Evolutionary conservation across 805 yeast species (phyloP).

Genomic region (Starmerella ratchasimensis): DNA sequence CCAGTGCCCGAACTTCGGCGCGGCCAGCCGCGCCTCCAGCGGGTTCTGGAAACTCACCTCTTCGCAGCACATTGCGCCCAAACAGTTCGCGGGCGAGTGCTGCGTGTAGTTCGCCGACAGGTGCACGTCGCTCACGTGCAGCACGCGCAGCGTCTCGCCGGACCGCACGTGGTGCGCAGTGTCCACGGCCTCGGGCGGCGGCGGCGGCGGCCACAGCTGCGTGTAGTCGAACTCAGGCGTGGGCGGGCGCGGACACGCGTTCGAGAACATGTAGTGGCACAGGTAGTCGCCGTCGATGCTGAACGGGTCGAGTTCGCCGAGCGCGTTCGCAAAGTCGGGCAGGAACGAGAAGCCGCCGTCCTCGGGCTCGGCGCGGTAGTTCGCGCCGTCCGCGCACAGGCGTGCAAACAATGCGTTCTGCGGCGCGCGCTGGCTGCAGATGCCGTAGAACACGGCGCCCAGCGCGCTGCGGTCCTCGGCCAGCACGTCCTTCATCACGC

Average conservation of each 20-base stretch:
- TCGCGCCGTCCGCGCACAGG: conserved; percentile 12
- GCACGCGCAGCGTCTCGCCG: conserved; percentile 37
- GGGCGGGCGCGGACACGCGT: conserved; percentile 40
- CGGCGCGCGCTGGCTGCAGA: conserved; percentile 13
- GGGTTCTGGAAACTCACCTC: conserved; percentile 33
- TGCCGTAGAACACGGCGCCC: conserved; percentile 11
- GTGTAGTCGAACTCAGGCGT: conserved; percentile 37
- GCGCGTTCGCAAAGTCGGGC: conserved; percentile 37
- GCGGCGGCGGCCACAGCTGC: conserved; percentile 35
- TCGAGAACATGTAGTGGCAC: conserved; percentile 39
- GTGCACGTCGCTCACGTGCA: conserved; percentile 58
- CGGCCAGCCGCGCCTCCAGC: conserved; percentile 31
- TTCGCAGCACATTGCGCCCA: conserved; percentile 42
- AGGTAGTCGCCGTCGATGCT: conserved; percentile 46
- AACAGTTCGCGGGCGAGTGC: conserved; percentile 32
- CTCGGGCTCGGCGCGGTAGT: conserved; percentile 8
- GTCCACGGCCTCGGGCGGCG: conserved; percentile 17
- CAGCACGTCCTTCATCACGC: conserved; percentile 6
- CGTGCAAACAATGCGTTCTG: conserved; percentile 4
- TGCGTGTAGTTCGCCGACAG: conserved; percentile 37
- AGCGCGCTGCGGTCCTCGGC: conserved; percentile 1
- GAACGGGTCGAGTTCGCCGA: conserved; percentile 38
- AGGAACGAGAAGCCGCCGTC: conserved; percentile 17
- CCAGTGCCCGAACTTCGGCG: conserved; percentile 49
- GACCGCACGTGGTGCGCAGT: not conserved